Evolutionary conservation across 352 stramenopile genomes (phyloP), one percentile per base, ranked within the genome.

Genomic region (Pythium apleroticum): DNA sequence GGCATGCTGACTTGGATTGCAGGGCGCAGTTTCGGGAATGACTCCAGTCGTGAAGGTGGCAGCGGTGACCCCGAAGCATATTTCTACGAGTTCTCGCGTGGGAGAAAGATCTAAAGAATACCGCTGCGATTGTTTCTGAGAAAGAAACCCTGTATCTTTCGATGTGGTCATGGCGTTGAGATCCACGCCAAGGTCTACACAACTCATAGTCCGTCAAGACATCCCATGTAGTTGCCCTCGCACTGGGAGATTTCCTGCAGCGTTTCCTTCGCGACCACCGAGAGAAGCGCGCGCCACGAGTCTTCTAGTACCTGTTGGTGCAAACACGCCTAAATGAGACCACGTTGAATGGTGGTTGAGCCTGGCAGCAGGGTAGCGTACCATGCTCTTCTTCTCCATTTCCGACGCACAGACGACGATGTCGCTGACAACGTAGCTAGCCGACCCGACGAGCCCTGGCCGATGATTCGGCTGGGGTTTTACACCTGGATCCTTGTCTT

Each of bases 241-340:
- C 76, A 76, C 24, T 76, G 73, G 52, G 85, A 74, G 4, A 91
- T 86, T 52, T 91, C 81, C 63, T 88, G 69, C 33, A 93, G 63
- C 20, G 83, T 91, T 55, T 91, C 84, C 66, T 83, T 78, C 52
- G 89, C 77, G 43, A 91, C 76, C 2, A 71, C 73, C 4, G 73
- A 54, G 9, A 93, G 73, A n/a, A 91, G 62, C 1, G 50, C 65
- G 14, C 68, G 53, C 85, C 85, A 93, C 6, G 74, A 72, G 12
- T 78, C 72, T 17, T 93, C 80, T 22, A 91, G 53, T 2, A 78
- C 60, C 84, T 89, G 50, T 35, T 52, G 14, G 53, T 9, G 28
- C n/a, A 2, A 20, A 41, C 10, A 20, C 24, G 6, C 10, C 25
- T n/a, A 56, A 19, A 52, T 41, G 49, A 59, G 35, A 46, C n/a